A percentile compares a stretch with the other conserved stretches of the same genome.
phyloP scores from a whole-genome alignment of 768 basidiomycete genomes.

The Thelephora ganbajun region DNA sequence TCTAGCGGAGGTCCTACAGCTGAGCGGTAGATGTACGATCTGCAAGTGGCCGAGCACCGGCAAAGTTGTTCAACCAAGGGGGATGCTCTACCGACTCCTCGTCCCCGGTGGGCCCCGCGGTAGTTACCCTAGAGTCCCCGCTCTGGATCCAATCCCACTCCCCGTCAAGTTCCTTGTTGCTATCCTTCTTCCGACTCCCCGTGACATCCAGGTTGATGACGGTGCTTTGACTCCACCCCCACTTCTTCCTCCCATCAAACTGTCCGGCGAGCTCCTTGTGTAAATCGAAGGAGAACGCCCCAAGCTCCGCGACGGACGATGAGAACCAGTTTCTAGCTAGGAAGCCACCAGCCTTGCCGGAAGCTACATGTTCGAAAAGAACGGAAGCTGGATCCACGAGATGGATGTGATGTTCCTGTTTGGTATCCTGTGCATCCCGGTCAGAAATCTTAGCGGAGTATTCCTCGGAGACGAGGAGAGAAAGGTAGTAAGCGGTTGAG shows the following conservation, averaged over 20 bases:
- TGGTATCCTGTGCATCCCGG: background rate
- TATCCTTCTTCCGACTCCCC: background rate
- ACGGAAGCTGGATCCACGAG: constrained; percentile 25
- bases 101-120: background rate
- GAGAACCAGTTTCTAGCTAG: constrained; percentile 29
- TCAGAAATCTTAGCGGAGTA: constrained; percentile 3
- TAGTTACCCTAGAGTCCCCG: constrained; percentile 2
- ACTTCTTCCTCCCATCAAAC: constrained; percentile 22
- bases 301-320: constrained; percentile 16
- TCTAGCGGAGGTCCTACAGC: constrained; percentile 13
- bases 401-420: constrained; percentile 18
- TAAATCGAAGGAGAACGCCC: constrained; percentile 22
- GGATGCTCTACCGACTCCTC: constrained; percentile 8
- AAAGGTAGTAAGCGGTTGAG: constrained; percentile 28
- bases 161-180: background rate
- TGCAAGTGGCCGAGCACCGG: constrained; percentile 13
- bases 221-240: constrained; percentile 24
- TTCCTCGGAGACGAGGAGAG: constrained; percentile 12
- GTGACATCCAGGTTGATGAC: constrained; percentile 3
- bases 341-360: constrained; percentile 24
- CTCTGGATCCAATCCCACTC: constrained; percentile 3
- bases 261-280: constrained; percentile 24
- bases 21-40: constrained; percentile 16
- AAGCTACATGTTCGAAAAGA: constrained; percentile 21
- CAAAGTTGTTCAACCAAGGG: constrained; percentile 11